These are phyloP conservation scores for Rehmannia glutinosa DNA, from an alignment of 257 asterid genomes.

Conservation along the genomic window DNA sequence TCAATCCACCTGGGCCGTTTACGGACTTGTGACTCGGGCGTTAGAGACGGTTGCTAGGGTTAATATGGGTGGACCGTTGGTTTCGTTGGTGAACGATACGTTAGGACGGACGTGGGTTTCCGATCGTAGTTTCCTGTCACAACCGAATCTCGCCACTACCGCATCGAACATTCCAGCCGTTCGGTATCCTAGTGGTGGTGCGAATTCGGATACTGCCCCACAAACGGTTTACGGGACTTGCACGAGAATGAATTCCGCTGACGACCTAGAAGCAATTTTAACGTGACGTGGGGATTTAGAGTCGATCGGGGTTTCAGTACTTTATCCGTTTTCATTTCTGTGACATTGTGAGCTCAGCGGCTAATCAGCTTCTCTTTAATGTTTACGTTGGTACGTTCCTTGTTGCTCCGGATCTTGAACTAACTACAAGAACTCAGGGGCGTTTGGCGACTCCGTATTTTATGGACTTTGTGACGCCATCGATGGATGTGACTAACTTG, in stretches of 20 bases:
- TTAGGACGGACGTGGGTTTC: constrained; percentile 68
- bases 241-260: constrained; percentile 38
- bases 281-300: constrained; percentile 61
- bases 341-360: constrained; percentile 54
- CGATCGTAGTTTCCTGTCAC: constrained; percentile 35
- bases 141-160: constrained; percentile 23
- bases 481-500: constrained; percentile 26
- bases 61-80: constrained; percentile 76
- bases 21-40: constrained; percentile 44
- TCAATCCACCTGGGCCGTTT: constrained; percentile 39
- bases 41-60: constrained; percentile 66
- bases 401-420: constrained; percentile 50
- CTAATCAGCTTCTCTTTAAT: constrained; percentile 51
- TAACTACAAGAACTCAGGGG: constrained; percentile 28
- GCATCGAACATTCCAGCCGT: constrained; percentile 39
- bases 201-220: constrained; percentile 56
- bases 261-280: constrained; percentile 48
- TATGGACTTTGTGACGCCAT: constrained; percentile 53
- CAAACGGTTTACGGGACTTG: constrained; percentile 75
- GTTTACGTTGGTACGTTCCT: constrained; percentile 40
- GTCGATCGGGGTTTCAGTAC: constrained; percentile 68
- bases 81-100: constrained; percentile 49
- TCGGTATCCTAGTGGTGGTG: constrained; percentile 49
- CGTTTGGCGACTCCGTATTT: constrained; percentile 50
- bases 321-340: constrained; percentile 70